phyloP scores from a whole-genome alignment of 2,329 filamentous ascomycete species.

The Alternaria sp. region DNA sequence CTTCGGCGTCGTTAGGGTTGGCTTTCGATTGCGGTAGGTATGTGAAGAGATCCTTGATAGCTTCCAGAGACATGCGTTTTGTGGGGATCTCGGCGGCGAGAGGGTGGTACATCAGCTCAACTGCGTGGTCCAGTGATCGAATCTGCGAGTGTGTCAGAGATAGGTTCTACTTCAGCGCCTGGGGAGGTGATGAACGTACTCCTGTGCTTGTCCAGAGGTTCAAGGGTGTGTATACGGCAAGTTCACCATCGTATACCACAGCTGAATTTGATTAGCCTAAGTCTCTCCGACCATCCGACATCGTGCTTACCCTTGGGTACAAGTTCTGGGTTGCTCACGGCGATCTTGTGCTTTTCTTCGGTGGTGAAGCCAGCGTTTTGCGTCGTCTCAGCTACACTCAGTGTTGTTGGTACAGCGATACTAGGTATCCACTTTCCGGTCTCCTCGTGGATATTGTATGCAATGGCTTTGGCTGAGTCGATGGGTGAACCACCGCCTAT shows the following conservation, averaged over 20 bases:
- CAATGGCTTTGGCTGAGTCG: slow-evolving; percentile 52
- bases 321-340: slow-evolving; percentile 54
- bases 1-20: slow-evolving; percentile 54
- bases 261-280: slow-evolving; percentile 40
- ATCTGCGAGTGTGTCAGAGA: slow-evolving; percentile 39
- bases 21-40: slow-evolving; percentile 58
- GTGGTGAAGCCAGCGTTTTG: slow-evolving; percentile 60
- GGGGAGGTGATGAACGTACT: slow-evolving; percentile 21
- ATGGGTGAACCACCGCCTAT: slow-evolving; percentile 60
- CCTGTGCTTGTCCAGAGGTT: slow-evolving; percentile 60
- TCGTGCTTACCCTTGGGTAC: slow-evolving; percentile 44
- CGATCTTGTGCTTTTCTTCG: slow-evolving; percentile 58
- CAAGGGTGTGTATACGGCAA: slow-evolving; percentile 59
- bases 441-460: slow-evolving; percentile 47
- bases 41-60: slow-evolving; percentile 59
- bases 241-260: slow-evolving; percentile 61
- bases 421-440: slow-evolving; percentile 48
- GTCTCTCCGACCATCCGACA: neutral
- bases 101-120: slow-evolving; percentile 62
- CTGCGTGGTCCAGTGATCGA: slow-evolving; percentile 61
- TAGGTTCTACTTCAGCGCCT: neutral
- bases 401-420: slow-evolving; percentile 48
- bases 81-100: slow-evolving; percentile 58
- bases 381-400: slow-evolving; percentile 62
- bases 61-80: slow-evolving; percentile 54